A percentile compares a stretch with the other conserved stretches of the same genome.
Conservation (phyloP, 2,329 filamentous ascomycete species). For the Knufia fluminis region DNA sequence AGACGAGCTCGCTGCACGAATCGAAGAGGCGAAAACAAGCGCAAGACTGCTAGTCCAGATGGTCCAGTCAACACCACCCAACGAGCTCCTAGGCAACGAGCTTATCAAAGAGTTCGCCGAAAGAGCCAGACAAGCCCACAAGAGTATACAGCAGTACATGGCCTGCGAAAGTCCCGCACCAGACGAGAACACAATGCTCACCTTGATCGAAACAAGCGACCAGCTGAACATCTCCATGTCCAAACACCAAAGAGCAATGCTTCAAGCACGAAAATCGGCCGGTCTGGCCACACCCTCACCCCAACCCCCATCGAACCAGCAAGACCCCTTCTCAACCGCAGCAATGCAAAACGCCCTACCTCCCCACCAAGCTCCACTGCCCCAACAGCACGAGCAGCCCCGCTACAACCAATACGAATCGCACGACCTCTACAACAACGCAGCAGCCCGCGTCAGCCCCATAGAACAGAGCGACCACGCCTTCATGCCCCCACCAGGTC, state of each 20-base stretch:
- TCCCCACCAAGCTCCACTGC: slow-evolving; percentile 9
- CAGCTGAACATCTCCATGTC: slow-evolving; percentile 73
- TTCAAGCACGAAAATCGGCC: slow-evolving; percentile 43
- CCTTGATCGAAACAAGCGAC: slow-evolving; percentile 88
- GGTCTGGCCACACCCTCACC: slow-evolving; percentile 11
- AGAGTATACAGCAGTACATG: slow-evolving; percentile 81
- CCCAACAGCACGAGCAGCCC: slow-evolving; percentile 5
- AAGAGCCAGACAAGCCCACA: slow-evolving; percentile 70
- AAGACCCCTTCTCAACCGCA: slow-evolving; percentile 15
- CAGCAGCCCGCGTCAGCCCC: background rate
- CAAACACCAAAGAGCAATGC: slow-evolving; percentile 71
- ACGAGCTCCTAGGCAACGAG: slow-evolving; percentile 72
- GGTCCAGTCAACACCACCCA: slow-evolving; percentile 69
- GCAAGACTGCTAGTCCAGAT: slow-evolving; percentile 89
- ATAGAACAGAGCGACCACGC: slow-evolving; percentile 2
- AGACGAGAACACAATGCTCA: slow-evolving; percentile 90
- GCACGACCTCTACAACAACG: background rate
- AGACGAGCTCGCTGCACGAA: slow-evolving; percentile 66
- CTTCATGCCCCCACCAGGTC: slow-evolving; percentile 5
- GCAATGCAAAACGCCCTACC: slow-evolving; percentile 13
- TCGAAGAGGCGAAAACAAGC: slow-evolving; percentile 84
- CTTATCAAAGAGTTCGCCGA: slow-evolving; percentile 86
- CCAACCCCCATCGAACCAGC: slow-evolving; percentile 1
- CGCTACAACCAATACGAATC: background rate
- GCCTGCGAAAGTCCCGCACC: slow-evolving; percentile 65